Percentiles rank a stretch among this genome's conserved stretches.
These are phyloP conservation scores for Ogataea haglerorum DNA, from an alignment of 805 yeast genomes.

Conservation along the genomic window DNA sequence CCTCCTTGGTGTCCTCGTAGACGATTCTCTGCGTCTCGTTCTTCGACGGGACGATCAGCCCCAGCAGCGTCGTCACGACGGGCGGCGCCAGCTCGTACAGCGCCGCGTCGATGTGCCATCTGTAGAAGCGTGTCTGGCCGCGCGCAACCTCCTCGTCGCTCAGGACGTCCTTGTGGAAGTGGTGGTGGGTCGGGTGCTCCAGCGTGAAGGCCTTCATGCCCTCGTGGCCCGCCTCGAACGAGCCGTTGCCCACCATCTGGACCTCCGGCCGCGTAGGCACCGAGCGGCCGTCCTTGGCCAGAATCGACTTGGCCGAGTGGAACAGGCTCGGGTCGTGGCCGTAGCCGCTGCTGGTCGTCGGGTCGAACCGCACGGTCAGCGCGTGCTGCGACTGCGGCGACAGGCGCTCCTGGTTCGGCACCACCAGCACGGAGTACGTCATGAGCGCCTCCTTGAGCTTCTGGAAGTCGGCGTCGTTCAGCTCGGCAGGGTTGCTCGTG, in stretches of 20 bases:
- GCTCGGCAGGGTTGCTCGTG: constrained; percentile 68
- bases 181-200: constrained; percentile 81
- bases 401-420: constrained; percentile 67
- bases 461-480: constrained; percentile 64
- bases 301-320: constrained; percentile 61
- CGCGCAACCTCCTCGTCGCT: constrained; percentile 59
- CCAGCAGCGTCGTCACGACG: constrained; percentile 77
- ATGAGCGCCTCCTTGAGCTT: constrained; percentile 61
- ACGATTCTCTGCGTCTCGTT: constrained; percentile 59
- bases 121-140: constrained; percentile 74
- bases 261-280: constrained; percentile 86
- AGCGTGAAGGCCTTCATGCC: constrained; percentile 50
- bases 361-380: constrained; percentile 76
- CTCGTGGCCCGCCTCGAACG: constrained; percentile 43
- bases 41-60: constrained; percentile 73
- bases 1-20: constrained; percentile 66
- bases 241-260: constrained; percentile 84
- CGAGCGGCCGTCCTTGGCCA: constrained; percentile 75
- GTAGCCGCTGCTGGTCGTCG: constrained; percentile 62
- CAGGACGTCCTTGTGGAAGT: constrained; percentile 70
- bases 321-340: constrained; percentile 80
- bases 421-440: constrained; percentile 65
- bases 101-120: constrained; percentile 95
- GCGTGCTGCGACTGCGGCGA: constrained; percentile 72
- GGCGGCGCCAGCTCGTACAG: constrained; percentile 85